Percentiles rank a stretch among this genome's conserved stretches.
phyloP scores from a whole-genome alignment of 306 rosid species.

The Prunus campanulata region DNA sequence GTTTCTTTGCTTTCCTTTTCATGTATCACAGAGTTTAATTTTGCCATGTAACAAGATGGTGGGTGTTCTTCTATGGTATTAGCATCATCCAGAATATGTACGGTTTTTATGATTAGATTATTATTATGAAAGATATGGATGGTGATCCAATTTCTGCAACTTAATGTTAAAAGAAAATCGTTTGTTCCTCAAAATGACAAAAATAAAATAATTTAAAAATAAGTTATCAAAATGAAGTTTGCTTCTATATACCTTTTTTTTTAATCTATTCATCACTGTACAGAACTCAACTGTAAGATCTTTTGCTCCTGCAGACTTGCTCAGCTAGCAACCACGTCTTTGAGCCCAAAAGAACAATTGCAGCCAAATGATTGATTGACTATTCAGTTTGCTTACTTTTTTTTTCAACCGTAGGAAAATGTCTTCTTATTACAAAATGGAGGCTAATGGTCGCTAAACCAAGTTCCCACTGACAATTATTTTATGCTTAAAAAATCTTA shows the following conservation, averaged over 20 bases:
- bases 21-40: neutral
- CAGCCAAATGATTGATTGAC: neutral
- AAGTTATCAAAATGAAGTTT: no score
- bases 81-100: neutral
- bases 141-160: no score
- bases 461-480: no score
- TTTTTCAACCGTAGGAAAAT: neutral
- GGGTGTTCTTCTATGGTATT: neutral
- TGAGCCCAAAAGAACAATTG: neutral
- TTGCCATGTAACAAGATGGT: neutral
- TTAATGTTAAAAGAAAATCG: no score
- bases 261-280: neutral
- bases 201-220: no score
- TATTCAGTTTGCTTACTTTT: neutral
- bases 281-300: neutral
- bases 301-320: neutral
- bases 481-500: no score
- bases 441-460: no score
- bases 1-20: neutral
- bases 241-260: no score
- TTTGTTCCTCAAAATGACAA: no score
- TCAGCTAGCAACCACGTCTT: neutral
- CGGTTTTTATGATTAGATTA: no score
- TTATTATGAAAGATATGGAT: no score
- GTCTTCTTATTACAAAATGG: no score